A percentile compares a stretch with the other conserved stretches of the same genome.
Conservation (phyloP, 208 protist genomes). For the Crithidia expoeki region DNA sequence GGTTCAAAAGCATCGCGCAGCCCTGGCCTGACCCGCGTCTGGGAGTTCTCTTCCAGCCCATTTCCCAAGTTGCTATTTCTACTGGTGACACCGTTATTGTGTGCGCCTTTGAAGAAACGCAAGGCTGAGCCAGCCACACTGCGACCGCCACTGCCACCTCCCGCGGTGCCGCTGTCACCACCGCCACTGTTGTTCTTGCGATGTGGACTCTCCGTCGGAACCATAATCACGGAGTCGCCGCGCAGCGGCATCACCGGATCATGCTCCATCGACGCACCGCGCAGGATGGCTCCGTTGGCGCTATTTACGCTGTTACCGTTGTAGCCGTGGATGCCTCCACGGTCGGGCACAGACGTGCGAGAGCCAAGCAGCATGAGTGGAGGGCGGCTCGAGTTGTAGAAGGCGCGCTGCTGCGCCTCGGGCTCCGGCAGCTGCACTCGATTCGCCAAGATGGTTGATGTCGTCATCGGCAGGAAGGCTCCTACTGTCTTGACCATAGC, state of each 20-base stretch:
- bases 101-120: slow-evolving; percentile 2
- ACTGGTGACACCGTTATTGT: neutral
- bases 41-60: neutral
- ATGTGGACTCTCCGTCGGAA: slow-evolving; percentile 12
- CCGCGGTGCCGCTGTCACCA: neutral
- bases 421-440: neutral
- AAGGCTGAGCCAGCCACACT: neutral
- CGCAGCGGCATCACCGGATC: neutral
- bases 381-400: slow-evolving; percentile 30
- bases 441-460: slow-evolving; percentile 5
- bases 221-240: slow-evolving; percentile 18
- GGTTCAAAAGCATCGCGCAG: slow-evolving; percentile 13
- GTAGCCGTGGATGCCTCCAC: neutral
- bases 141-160: neutral
- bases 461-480: slow-evolving; percentile 8
- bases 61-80: slow-evolving; percentile 2
- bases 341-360: neutral
- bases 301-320: neutral
- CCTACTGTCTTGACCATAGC: slow-evolving; percentile 31
- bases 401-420: neutral
- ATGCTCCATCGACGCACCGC: neutral
- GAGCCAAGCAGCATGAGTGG: slow-evolving; percentile 20
- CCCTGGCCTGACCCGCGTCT: neutral
- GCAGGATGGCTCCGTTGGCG: neutral
- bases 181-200: neutral